Percentiles rank a stretch among this genome's conserved stretches.
These are phyloP conservation scores for Vitis riparia DNA, from an alignment of 164 flowering plant genomes.

Conservation along the genomic window DNA sequence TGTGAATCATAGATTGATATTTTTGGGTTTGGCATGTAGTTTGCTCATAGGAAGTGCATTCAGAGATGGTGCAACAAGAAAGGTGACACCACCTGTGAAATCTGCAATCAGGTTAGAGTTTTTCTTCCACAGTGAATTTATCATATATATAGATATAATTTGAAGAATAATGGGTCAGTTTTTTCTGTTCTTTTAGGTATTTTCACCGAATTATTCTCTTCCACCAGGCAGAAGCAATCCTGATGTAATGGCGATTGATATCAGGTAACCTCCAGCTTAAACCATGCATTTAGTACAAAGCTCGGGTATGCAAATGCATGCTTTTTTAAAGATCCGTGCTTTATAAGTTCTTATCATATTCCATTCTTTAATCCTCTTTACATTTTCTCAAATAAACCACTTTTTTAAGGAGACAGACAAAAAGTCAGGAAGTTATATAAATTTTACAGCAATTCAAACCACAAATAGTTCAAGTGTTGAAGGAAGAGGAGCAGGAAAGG, in stretches of 20 bases:
- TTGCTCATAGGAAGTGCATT: conserved; percentile 78
- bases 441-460: no score
- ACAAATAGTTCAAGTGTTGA: no score
- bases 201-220: conserved; percentile 54
- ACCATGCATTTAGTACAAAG: no score
- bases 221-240: conserved; percentile 46
- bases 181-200: conserved; percentile 33
- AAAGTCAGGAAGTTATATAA: no score
- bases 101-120: conserved; percentile 57
- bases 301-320: no score
- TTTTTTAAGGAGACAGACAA: no score
- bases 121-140: background rate
- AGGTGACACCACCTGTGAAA: conserved; percentile 70
- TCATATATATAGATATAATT: background rate
- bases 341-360: no score
- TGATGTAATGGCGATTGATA: conserved; percentile 61
- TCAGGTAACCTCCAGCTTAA: conserved; percentile 35
- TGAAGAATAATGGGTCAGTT: conserved; percentile 7
- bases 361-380: no score
- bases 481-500: no score
- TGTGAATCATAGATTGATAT: background rate
- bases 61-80: conserved; percentile 82
- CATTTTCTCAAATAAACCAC: no score
- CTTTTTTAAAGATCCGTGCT: no score
- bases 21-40: conserved; percentile 30